Evolutionary conservation across 2,329 filamentous ascomycete genomes (phyloP), one percentile per base, ranked within the genome.

Genomic region (Aspergillus glaucus): DNA sequence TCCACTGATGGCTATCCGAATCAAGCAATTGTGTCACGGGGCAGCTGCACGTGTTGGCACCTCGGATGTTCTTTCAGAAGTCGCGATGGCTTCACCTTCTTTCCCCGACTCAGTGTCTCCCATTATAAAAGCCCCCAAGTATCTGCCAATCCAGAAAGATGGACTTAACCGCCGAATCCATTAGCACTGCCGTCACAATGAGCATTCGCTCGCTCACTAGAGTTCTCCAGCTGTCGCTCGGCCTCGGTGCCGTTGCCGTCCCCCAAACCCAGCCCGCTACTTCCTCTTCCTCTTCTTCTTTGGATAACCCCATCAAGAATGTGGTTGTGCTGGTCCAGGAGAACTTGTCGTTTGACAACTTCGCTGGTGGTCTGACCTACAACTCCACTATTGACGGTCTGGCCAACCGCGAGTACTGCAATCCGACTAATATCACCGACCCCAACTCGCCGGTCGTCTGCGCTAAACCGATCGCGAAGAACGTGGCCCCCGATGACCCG

Each of bases 321-420:
- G 72, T 75, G 5, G 73, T 77, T 43, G 68, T 76, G 22, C 61
- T 77, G 15, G 72, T 75, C 8, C 63, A 72, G 56, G 70, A 73
- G 48, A 72, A 73, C 52, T 60, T 71, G 22, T 66, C 65, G 0
- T 67, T 69, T 43, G 71, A 74, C 51, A 68, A 65, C 46, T 66
- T 72, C 24, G 64, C 67, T 14, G 71, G 71, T 28, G 71, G 71
- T 24, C 59, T 73, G 15, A 63, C 52, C 22, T 71, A 72, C 50
- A 65, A 62, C 42, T 30, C 58, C 4, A 54, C 56, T 3, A 71
- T 73, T 24, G 64, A 74, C 55, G 67, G 66, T 10, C 51, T 64
- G 4, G 52, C 57, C 14, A 56, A 60, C 34, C 50, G 48, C 28
- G 42, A 54, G 32, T 73, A 64, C 50, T 74, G 71, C 62, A 74